Evolutionary conservation across 2,329 filamentous ascomycete species (phyloP).

Genomic region (Onygenales sp.): DNA sequence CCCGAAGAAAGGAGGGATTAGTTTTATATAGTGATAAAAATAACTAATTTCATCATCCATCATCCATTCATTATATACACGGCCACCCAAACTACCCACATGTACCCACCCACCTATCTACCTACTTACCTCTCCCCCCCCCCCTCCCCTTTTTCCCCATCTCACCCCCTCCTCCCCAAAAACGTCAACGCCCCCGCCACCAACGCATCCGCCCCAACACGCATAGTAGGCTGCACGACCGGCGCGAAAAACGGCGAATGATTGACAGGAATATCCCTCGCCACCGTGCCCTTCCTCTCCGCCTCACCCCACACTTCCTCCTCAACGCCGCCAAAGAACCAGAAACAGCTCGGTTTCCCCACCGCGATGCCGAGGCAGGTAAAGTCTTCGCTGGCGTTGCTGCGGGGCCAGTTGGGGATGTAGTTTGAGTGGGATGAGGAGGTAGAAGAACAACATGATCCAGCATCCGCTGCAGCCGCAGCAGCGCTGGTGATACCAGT

Average conservation of each 20-base stretch:
- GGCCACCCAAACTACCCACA: too few species aligned
- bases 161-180: conserved; percentile 9
- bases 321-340: conserved; percentile 47
- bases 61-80: too few species aligned
- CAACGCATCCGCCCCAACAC: conserved; percentile 42
- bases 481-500: background rate
- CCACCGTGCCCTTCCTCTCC: conserved; percentile 32
- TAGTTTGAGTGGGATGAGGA: conserved; percentile 11
- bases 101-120: too few species aligned
- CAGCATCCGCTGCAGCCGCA: background rate
- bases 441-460: background rate
- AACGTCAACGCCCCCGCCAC: conserved; percentile 42
- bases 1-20: too few species aligned
- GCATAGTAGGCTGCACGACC: conserved; percentile 49
- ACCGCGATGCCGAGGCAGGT: conserved; percentile 43
- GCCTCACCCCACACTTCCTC: conserved; percentile 41
- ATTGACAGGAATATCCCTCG: conserved; percentile 46
- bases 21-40: too few species aligned
- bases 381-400: conserved; percentile 48
- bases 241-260: conserved; percentile 53
- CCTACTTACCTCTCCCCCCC: too few species aligned
- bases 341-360: conserved; percentile 45
- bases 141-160: background rate
- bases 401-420: conserved; percentile 20
- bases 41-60: too few species aligned